A percentile compares a stretch with the other conserved stretches of the same genome.
Evolutionary conservation across 805 yeast species (phyloP).

Genomic region (Teunomyces panamensis): DNA sequence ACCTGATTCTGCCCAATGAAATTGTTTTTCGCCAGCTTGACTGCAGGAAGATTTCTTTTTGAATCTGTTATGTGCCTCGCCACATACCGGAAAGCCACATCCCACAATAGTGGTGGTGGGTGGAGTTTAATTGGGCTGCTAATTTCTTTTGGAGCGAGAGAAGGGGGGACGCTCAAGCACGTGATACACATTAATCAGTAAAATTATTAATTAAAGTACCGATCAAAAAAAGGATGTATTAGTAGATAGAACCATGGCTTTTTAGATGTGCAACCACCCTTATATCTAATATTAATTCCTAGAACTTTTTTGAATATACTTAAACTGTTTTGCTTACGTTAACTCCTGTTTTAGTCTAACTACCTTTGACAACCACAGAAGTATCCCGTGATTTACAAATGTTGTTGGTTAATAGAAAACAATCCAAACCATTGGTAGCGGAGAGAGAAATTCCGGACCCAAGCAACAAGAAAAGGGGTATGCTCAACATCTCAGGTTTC

Average conservation of each 20-base stretch:
- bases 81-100: too few relatives aligned
- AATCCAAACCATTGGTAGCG: background rate
- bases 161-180: background rate
- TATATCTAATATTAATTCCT: background rate
- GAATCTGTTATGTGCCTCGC: too few relatives aligned
- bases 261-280: background rate
- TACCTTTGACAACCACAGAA: background rate
- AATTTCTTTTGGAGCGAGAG: too few relatives aligned
- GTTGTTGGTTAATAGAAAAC: slow-evolving; percentile 10
- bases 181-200: background rate
- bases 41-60: too few relatives aligned
- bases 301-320: too few relatives aligned
- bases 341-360: background rate
- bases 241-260: background rate
- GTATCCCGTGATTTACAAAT: background rate
- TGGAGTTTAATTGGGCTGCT: too few relatives aligned
- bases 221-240: background rate
- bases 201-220: background rate
- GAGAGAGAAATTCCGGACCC: background rate
- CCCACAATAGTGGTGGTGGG: too few relatives aligned
- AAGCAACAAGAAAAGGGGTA: slow-evolving; percentile 5
- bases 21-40: too few relatives aligned
- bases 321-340: background rate
- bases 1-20: too few relatives aligned
- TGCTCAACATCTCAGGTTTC: slow-evolving; percentile 10